phyloP scores from a whole-genome alignment of 495 filamentous ascomycete genomes.

The Trichoderma parareesei region DNA sequence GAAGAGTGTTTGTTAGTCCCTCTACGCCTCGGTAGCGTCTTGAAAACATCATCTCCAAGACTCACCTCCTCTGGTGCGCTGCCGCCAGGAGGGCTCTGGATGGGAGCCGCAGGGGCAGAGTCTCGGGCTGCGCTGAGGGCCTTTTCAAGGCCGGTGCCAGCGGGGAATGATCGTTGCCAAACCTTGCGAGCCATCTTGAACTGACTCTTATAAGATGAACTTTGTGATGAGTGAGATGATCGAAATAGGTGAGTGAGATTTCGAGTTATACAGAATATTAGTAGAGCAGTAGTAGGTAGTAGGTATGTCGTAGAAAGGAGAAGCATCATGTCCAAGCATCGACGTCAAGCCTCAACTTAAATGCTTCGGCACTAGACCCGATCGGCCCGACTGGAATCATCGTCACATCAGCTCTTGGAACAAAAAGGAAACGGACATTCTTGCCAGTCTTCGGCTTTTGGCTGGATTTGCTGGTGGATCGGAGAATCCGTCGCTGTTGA shows the following conservation, averaged over 20 bases:
- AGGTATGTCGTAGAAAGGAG: neutral
- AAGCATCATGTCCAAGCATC: neutral
- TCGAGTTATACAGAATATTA: neutral
- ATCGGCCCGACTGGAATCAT: neutral
- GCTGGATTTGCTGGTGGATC: slow-evolving; percentile 7
- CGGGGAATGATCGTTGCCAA: neutral
- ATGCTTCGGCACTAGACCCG: neutral
- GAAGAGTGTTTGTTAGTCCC: too few species aligned
- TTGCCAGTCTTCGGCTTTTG: neutral
- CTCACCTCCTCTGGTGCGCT: neutral
- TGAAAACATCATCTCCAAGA: neutral
- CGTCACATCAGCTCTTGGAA: neutral
- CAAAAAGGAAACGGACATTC: neutral
- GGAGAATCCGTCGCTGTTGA: neutral
- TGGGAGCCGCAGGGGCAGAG: neutral
- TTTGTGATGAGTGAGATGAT: neutral
- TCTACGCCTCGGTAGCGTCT: neutral
- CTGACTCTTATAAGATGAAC: neutral
- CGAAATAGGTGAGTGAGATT: neutral
- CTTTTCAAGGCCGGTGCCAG: neutral
- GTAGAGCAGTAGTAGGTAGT: neutral
- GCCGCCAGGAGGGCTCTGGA: neutral
- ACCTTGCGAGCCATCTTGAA: neutral
- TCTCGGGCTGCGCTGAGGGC: neutral
- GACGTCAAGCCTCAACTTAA: neutral